Conservation (phyloP, 306 rosid genomes). For the Luffa aegyptiaca region DNA sequence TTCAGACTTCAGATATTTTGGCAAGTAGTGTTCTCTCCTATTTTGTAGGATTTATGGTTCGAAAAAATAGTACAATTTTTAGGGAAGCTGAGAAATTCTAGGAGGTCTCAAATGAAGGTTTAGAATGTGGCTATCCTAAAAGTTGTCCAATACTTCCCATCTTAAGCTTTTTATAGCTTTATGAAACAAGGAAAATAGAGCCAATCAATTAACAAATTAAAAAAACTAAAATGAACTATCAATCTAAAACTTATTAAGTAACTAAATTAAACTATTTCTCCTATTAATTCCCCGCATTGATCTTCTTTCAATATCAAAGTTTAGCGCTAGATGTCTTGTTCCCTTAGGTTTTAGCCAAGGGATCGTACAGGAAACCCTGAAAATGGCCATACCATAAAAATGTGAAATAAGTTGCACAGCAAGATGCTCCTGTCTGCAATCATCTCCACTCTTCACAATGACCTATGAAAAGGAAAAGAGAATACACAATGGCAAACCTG, state of each 20-base stretch:
- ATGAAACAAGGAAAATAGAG: neutral
- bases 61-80: neutral
- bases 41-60: neutral
- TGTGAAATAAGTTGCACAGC: conserved; percentile 99
- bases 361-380: neutral
- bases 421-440: conserved; percentile 99
- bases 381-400: conserved; percentile 61
- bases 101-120: neutral
- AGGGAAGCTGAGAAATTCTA: neutral
- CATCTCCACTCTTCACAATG: conserved; percentile 98
- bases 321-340: neutral
- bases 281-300: neutral
- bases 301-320: neutral
- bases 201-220: neutral
- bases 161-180: neutral
- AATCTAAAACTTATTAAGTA: neutral
- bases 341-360: neutral
- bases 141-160: neutral
- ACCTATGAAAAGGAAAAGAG: conserved; percentile 31
- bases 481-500: neutral
- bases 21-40: neutral
- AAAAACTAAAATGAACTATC: neutral
- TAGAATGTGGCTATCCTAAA: neutral
- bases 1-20: neutral
- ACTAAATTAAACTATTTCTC: neutral